Base-by-base conservation (phyloP, 2,329 filamentous ascomycete species). In the Hortaea werneckii region DNA sequence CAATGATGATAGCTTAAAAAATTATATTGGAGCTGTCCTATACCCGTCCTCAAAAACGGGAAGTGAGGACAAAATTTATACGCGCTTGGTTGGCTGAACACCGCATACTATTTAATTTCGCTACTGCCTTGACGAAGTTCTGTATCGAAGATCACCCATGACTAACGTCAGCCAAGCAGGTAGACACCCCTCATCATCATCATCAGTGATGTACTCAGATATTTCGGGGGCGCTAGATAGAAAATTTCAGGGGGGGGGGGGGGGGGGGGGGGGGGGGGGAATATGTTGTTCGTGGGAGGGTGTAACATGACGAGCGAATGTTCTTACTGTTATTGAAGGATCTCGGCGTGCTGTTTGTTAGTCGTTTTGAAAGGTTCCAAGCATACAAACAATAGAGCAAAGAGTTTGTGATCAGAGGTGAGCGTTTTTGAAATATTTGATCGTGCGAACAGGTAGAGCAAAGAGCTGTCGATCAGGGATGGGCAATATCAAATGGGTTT, bases 11-110 rank as follows among this genome's bases (percentile, higher is more conserved):
- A 28, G 12, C 20, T 20, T 20, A 20, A 20, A 20, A 30, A 5
- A 26, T 50, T 45, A 51, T 60, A 60, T 60, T 60, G 57, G 57
- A 60, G 57, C 57, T 60, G 56, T 60, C 57, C 53, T 56, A 58
- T 42, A 30, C 37, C 43, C 44, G 34, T 27, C 37, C 32, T 34
- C 34, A 29, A 13, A 37, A 46, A 35, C 32, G 20, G 34, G 45
- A 40, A 35, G 29, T 59, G 57, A 55, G 50, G 57, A 59, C 11
- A 42, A 41, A 48, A 44, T 13, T n/a, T 41, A 35, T 52, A 56
- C 56, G 57, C 55, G 55, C 56, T 55, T 53, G 10, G 43, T 48
- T 44, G 9, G 26, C 40, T 41, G 40, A 41, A 29, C 32, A 35
- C 32, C 32, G n/a, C 32, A 35, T n/a, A 9, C 32, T n/a, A n/a